A percentile compares a stretch with the other conserved stretches of the same genome.
Evolutionary conservation across 805 yeast species (phyloP).

Genomic region (Candida nonsorbophila): DNA sequence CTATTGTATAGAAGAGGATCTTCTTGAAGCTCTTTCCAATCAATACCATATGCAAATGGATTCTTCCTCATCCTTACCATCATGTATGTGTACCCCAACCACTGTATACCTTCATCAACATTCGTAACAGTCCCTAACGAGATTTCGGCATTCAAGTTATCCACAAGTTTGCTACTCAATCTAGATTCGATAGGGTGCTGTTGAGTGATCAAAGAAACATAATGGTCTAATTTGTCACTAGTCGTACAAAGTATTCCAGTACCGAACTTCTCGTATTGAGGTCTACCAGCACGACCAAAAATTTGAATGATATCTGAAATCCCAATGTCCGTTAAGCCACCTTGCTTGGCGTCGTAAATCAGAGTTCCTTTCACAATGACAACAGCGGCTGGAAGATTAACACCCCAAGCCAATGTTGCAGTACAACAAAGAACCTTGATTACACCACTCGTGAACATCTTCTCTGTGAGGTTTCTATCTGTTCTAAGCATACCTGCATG

Average conservation of each 20-base stretch:
- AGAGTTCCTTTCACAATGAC: conserved; percentile 96
- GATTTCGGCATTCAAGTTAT: conserved; percentile 93
- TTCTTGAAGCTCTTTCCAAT: conserved; percentile 75
- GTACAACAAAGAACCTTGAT: conserved; percentile 91
- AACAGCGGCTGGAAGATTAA: conserved; percentile 95
- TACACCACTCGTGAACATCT: conserved; percentile 79
- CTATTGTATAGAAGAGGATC: conserved; percentile 77
- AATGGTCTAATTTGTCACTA: conserved; percentile 76
- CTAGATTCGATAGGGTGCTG: conserved; percentile 95
- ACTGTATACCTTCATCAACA: conserved; percentile 88
- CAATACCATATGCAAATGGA: conserved; percentile 88
- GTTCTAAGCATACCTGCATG: conserved; percentile 96
- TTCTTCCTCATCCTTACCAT: conserved; percentile 91
- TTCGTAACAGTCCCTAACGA: conserved; percentile 93
- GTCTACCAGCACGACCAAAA: conserved; percentile 99
- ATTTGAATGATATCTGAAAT: conserved; percentile 96
- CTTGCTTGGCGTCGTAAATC: conserved; percentile 88
- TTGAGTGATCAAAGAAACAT: conserved; percentile 81
- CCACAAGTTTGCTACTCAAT: conserved; percentile 72
- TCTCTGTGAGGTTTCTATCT: conserved; percentile 86
- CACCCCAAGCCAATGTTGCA: conserved; percentile 99
- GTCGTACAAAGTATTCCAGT: conserved; percentile 89
- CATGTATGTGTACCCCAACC: conserved; percentile 97
- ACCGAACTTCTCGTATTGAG: conserved; percentile 90
- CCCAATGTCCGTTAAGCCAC: conserved; percentile 91